Conservation (phyloP, 2,329 filamentous ascomycete genomes). For the Fusarium udum region DNA sequence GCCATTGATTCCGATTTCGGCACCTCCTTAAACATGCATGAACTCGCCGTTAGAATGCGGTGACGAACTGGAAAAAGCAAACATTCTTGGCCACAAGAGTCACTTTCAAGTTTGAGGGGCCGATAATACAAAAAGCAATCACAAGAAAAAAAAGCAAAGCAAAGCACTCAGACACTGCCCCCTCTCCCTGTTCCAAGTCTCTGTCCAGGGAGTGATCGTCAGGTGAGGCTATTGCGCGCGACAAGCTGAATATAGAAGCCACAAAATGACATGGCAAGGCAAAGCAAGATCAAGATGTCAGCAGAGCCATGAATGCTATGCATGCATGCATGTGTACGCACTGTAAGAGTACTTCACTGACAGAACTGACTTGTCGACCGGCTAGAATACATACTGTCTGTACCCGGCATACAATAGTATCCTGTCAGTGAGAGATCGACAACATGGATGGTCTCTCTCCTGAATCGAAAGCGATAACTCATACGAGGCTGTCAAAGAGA, state of each 20-base stretch:
- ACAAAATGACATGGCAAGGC: background rate
- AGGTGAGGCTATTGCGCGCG: slow-evolving; percentile 11
- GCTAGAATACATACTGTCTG: background rate
- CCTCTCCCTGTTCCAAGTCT: background rate
- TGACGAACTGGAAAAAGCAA: slow-evolving; percentile 11
- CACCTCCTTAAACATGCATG: background rate
- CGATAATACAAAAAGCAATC: slow-evolving; percentile 25
- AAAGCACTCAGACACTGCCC: background rate
- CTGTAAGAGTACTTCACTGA: background rate
- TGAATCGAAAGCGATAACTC: background rate
- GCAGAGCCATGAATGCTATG: background rate
- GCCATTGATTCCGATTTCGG: background rate
- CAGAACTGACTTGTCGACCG: background rate
- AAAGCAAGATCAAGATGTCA: background rate
- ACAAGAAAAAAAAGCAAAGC: background rate
- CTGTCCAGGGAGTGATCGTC: background rate
- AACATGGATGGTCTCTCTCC: slow-evolving; percentile 15
- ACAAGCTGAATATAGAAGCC: background rate
- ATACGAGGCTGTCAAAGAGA: slow-evolving; percentile 13
- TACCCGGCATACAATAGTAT: background rate
- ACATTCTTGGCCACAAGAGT: background rate
- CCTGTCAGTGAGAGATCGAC: slow-evolving; percentile 11
- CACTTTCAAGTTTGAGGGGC: background rate
- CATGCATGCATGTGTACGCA: background rate
- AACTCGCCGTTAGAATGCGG: background rate